Evolutionary conservation across 371 early-diverging fungal genomes (phyloP), one percentile per base, ranked within the genome.

Genomic region (Mucor irregularis): DNA sequence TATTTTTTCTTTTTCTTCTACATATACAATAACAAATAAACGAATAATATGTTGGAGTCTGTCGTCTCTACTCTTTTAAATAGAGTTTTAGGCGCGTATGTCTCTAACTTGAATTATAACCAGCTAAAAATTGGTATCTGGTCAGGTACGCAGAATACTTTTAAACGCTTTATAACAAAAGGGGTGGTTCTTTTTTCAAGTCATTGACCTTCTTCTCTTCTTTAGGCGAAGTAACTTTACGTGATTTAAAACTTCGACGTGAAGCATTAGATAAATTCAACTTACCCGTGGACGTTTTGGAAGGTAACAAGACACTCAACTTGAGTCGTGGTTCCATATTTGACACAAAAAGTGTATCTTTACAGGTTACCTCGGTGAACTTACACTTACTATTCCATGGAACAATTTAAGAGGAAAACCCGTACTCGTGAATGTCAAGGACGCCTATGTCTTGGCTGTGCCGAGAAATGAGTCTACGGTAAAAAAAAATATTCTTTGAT

Each of bases 51-150:
- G 95, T 87, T 97, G 67, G 97, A 97, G 69, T 84, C 90, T 19
- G 80, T 97, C 22, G 88, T 95, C 16, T 91, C 94, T 22, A 92
- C 85, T 38, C 82, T 97, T 21, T 77, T 96, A 48, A 97, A 97
- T 70, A 87, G 89, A 70, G 82, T 96, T 56, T 85, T 98, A 29
- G 98, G 98, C 30, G 94, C 93, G 56, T 97, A 97, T 83, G 95
- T 97, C 39, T 90, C 90, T 30, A 96, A 97, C 71, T 82, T 99
- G 35, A 96, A 97, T 62, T 89, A 92, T 40, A 92, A 89, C 53
- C 98, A 99, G 77, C 85, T 99, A 51, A 94, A 91, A 66, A 86
- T 98, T 56, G 97, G 93, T 30, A 93, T 98, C 50, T 98, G 98
- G 98, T 88, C 87, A 64, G 99, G 97, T 93, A 87, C 17, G 24